phyloP scores from a whole-genome alignment of 345 rosid genomes.

The Heritiera littoralis region DNA sequence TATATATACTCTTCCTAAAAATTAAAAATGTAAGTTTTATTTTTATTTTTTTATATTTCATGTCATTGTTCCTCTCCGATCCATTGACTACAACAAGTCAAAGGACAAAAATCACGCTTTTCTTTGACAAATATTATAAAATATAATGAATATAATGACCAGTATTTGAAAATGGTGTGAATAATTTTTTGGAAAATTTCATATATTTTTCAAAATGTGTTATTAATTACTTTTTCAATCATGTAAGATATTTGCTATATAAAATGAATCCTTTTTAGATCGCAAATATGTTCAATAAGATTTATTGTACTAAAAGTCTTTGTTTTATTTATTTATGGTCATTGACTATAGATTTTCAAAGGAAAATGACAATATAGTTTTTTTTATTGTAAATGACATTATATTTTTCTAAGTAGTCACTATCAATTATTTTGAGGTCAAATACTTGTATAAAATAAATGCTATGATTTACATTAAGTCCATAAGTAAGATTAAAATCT shows the following conservation, averaged over 20 bases:
- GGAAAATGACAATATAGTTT: not conserved
- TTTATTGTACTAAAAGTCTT: too few relatives aligned
- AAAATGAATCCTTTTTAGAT: too few relatives aligned
- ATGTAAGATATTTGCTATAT: not conserved
- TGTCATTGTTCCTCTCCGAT: too few relatives aligned
- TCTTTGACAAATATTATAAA: not conserved
- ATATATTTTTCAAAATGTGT: not conserved
- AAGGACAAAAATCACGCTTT: too few relatives aligned
- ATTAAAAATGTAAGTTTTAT: too few relatives aligned
- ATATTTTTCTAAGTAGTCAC: not conserved
- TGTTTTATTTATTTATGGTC: too few relatives aligned
- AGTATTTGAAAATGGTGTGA: not conserved
- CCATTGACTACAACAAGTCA: not conserved
- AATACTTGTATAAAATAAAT: too few relatives aligned
- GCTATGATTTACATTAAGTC: too few relatives aligned
- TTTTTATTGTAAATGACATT: not conserved
- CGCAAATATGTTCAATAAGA: not conserved
- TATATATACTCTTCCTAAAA: too few relatives aligned
- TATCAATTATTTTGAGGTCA: not conserved
- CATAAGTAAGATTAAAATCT: too few relatives aligned
- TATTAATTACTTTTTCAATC: not conserved
- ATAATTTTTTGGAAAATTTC: not conserved
- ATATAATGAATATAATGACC: not conserved
- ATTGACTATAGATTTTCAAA: not conserved
- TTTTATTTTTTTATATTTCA: too few relatives aligned